phyloP scores from a whole-genome alignment of 2,329 filamentous ascomycete genomes.

The Trichophyton equinum region DNA sequence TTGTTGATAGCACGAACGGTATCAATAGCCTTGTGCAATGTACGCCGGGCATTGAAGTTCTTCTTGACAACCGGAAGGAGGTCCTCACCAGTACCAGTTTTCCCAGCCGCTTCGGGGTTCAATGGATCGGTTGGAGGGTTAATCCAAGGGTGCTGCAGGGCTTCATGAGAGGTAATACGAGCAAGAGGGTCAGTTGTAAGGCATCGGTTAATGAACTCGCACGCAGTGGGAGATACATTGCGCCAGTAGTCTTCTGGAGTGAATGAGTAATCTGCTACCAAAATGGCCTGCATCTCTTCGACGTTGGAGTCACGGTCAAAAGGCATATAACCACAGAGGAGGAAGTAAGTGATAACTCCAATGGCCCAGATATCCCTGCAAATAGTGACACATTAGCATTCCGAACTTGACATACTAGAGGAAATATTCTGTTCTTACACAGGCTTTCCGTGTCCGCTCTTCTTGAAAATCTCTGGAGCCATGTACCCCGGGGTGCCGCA shows the following conservation, averaged over 20 bases:
- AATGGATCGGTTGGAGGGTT: conserved; percentile 41
- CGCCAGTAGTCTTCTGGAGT: conserved; percentile 94
- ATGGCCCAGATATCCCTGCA: conserved; percentile 84
- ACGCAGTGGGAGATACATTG: conserved; percentile 70
- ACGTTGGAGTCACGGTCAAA: conserved; percentile 96
- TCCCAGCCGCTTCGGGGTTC: conserved; percentile 20
- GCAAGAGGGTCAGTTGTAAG: conserved; percentile 77
- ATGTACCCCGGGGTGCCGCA: conserved; percentile 98
- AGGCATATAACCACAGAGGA: conserved; percentile 93
- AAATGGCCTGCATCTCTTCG: conserved; percentile 98
- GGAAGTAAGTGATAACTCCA: conserved; percentile 96
- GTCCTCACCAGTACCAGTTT: conserved; percentile 37
- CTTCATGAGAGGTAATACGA: conserved; percentile 82
- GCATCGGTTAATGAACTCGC: conserved; percentile 85
- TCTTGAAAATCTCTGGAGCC: conserved; percentile 99
- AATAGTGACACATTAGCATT: conserved; percentile 3
- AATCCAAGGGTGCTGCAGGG: conserved; percentile 53
- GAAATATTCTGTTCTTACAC: conserved; percentile 44
- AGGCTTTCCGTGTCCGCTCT: conserved; percentile 92
- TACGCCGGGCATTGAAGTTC: conserved; percentile 56
- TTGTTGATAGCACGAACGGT: conserved; percentile 58
- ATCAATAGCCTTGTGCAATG: conserved; percentile 55
- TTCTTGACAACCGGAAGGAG: conserved; percentile 55
- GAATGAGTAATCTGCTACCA: conserved; percentile 92
- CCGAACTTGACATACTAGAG: neutral